Evolutionary conservation across 2,329 filamentous ascomycete genomes (phyloP).

Genomic region (Geosmithia morbida): DNA sequence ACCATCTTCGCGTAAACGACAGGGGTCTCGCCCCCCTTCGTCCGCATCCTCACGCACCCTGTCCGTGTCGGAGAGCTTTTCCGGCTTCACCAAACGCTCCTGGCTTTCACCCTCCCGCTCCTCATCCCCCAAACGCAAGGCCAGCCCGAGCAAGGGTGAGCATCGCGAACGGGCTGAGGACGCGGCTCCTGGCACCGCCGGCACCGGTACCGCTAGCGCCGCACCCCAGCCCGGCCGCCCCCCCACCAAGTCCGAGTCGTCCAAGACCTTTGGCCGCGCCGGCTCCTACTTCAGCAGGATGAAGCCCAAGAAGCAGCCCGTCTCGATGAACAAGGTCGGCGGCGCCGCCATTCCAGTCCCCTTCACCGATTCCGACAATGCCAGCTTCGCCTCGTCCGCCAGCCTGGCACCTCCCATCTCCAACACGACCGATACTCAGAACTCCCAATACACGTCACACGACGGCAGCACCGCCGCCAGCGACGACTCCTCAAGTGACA

Average conservation of each 20-base stretch:
- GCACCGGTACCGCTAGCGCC: neutral
- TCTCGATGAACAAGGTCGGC: constrained; percentile 23
- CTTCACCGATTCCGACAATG: constrained; percentile 19
- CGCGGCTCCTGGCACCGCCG: neutral
- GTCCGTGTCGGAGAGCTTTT: constrained; percentile 12
- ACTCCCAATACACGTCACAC: constrained; percentile 22
- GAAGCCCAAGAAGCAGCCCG: constrained; percentile 31
- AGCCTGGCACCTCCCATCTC: constrained; percentile 24
- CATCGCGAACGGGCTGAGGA: neutral
- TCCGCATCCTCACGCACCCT: neutral
- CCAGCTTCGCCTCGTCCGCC: constrained; percentile 30
- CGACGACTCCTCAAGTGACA: constrained; percentile 30
- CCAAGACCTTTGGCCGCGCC: constrained; percentile 26
- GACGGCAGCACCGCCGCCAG: constrained; percentile 22
- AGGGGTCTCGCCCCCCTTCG: neutral
- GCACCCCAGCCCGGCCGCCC: neutral
- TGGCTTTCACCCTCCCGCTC: constrained; percentile 36
- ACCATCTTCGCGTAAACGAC: neutral
- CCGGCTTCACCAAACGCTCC: constrained; percentile 33
- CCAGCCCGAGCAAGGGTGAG: constrained; percentile 11
- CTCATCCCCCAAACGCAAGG: constrained; percentile 25
- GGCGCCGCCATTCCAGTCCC: constrained; percentile 6
- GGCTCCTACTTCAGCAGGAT: constrained; percentile 36
- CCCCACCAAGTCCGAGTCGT: neutral
- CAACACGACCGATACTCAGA: constrained; percentile 16